Evolutionary conservation across 768 basidiomycete genomes (phyloP), one percentile per base, ranked within the genome.

Genomic region (Neoboletus magnificus): DNA sequence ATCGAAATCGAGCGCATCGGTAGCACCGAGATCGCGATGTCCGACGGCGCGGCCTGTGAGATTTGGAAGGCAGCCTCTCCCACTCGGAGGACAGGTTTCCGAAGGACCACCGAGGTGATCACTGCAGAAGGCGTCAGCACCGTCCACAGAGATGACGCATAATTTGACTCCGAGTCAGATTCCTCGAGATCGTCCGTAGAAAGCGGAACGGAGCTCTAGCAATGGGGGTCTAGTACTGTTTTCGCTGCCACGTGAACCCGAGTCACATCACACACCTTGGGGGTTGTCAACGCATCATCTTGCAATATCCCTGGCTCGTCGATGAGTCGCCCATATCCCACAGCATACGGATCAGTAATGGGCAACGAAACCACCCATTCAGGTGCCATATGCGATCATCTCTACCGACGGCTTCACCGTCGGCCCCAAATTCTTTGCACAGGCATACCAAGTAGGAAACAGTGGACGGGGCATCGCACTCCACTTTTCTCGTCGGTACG

Each of bases 401-500:
- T 96, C 92, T 12, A 95, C 66, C 52, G 94, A 69, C n/a, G 95
- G 70, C 59, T 77, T 82, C 48, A 93, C 82, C 41, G 86, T 86
- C 16, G 86, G 76, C 55, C 84, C 88, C 1, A 91, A 76, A 62
- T 82, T 82, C 67, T 87, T 86, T 1, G 90, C 89, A 68, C 91
- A 95, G 3, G 84, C 77, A 71, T 91, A 91, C 90, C 91, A 93
- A 35, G 85, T 84, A 35, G 77, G 75, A 42, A 95, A 76, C 12
- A 97, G 81, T 9, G 91, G 84, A 46, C 79, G 78, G 16, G 95
- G 78, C 74, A 97, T 80, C 0, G 80, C 66, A 10, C 76, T 75
- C 94, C 94, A 98, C 48, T 80, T 77, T 69, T 98, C 94, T 48
- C 82, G 77, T n/a, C 89, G 83, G 66, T 97, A 98, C 0, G 86